phyloP scores from a whole-genome alignment of 192 early-diverging fungal species.

The Entomortierella parvispora region DNA sequence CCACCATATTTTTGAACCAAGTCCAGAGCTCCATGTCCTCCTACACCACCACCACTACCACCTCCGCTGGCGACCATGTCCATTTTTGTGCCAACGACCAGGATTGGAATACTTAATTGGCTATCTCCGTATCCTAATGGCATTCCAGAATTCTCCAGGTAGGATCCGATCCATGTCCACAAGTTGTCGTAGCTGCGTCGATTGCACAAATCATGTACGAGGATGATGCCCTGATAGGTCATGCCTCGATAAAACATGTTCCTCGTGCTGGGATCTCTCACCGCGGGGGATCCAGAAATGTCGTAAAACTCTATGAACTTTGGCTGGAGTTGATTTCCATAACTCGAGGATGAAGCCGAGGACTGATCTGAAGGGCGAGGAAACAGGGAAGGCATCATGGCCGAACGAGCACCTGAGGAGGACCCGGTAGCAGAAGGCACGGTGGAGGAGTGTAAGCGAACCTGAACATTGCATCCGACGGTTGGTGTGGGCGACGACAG shows the following conservation, averaged over 20 bases:
- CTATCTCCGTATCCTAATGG: slow-evolving; percentile 1
- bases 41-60: background rate
- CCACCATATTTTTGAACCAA: slow-evolving; percentile 32
- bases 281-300: slow-evolving; percentile 53
- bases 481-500: slow-evolving; percentile 50
- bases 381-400: slow-evolving; percentile 7
- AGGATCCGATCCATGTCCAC: slow-evolving; percentile 60
- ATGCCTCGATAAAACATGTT: slow-evolving; percentile 58
- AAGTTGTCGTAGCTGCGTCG: slow-evolving; percentile 62
- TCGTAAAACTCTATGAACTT: slow-evolving; percentile 69
- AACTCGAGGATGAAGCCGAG: slow-evolving; percentile 8
- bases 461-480: slow-evolving; percentile 62
- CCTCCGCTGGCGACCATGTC: slow-evolving; percentile 7
- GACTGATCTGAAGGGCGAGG: slow-evolving; percentile 27
- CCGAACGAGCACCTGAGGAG: background rate
- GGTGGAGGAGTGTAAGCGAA: slow-evolving; percentile 51
- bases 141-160: slow-evolving; percentile 24
- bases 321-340: background rate
- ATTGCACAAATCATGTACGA: slow-evolving; percentile 65
- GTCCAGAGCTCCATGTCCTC: background rate
- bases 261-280: slow-evolving; percentile 57
- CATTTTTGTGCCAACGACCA: slow-evolving; percentile 40
- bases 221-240: slow-evolving; percentile 57
- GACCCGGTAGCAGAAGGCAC: slow-evolving; percentile 12
- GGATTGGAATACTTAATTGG: slow-evolving; percentile 14